A percentile compares a stretch with the other conserved stretches of the same genome.
Evolutionary conservation across 257 asterid species (phyloP).

Genomic region (Przewalskia tangutica): DNA sequence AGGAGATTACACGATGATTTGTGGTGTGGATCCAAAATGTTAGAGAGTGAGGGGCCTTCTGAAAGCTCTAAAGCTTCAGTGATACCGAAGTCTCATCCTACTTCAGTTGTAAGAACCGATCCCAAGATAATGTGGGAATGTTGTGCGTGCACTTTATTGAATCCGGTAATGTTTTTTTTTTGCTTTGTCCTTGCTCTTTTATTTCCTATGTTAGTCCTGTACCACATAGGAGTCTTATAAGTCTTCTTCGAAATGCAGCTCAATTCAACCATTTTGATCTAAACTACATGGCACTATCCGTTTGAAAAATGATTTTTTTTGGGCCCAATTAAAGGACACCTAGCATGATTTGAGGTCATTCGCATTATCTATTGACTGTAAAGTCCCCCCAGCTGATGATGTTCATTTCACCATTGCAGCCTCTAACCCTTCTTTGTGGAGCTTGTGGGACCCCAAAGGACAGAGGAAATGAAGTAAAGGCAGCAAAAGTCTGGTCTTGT

Average conservation of each 20-base stretch:
- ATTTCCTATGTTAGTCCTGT: background rate
- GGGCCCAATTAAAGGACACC: background rate
- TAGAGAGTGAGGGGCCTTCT: conserved; percentile 33
- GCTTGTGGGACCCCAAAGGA: conserved; percentile 51
- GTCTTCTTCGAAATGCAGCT: background rate
- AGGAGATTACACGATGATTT: conserved; percentile 69
- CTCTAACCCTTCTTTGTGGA: conserved; percentile 44
- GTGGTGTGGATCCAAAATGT: conserved; percentile 71
- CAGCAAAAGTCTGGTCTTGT: conserved; percentile 54
- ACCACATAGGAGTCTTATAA: background rate
- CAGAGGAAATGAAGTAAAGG: conserved; percentile 17
- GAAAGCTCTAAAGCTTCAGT: conserved; percentile 21
- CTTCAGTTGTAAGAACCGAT: conserved; percentile 18
- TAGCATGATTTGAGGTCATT: background rate
- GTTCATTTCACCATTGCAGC: conserved; percentile 26
- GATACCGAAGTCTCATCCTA: background rate
- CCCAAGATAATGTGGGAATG: conserved; percentile 46
- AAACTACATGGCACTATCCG: background rate
- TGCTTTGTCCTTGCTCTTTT: background rate
- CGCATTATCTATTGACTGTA: background rate
- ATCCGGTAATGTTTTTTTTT: conserved; percentile 33
- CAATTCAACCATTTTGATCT: background rate
- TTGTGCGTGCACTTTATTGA: conserved; percentile 47
- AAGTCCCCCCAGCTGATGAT: background rate
- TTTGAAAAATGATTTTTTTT: background rate